Base-by-base conservation (phyloP, 352 stramenopile species). In the Phytophthora sp. region DNA sequence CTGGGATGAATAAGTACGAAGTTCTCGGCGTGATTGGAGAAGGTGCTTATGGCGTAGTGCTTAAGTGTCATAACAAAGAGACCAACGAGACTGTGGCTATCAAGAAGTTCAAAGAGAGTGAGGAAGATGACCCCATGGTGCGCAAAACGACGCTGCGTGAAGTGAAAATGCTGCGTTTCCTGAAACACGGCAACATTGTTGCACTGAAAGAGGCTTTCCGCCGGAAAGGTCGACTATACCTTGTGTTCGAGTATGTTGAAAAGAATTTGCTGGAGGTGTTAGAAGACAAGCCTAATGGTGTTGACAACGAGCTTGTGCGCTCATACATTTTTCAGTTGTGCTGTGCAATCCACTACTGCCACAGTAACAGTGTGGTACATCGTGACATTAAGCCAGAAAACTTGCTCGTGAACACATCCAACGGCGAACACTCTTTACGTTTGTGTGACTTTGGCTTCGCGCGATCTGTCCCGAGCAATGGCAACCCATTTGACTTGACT, bases 331-430 rank as follows among this genome's bases (percentile, higher is more conserved):
- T 99, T 77, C 98, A 99, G 76, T 84, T 99, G 20, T 98, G 90
- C 39, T 92, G 97, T 31, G 96, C 97, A 21, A 88, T 99, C 29
- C 96, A 95, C 39, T 98, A 99, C 73, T 99, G 99, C 63, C 98
- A 99, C 70, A 69, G 71, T 1, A 89, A 99, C 49, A 97, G 93
- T 23, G 98, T 99, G 55, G 98, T 98, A 73, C 97, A 99, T 74
- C 89, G 96, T 13, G 98, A 99, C 82, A 99, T 99, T 77, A 99
- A 99, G 72, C 98, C 98, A 21, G 97, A 99, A 71, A 99, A 99
- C 75, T 71, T 99, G 44, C 80, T 99, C 13, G 90, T 99, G 38
- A 97, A 99, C 75, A 90, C 95, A 3, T 86, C 88, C 29, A 97
- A 90, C 26, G 90, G 92, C 1, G 91, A 98, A 54, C 96, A 99